These are phyloP conservation scores for Casuarina equisetifolia DNA, from an alignment of 306 rosid species.

Conservation along the genomic window DNA sequence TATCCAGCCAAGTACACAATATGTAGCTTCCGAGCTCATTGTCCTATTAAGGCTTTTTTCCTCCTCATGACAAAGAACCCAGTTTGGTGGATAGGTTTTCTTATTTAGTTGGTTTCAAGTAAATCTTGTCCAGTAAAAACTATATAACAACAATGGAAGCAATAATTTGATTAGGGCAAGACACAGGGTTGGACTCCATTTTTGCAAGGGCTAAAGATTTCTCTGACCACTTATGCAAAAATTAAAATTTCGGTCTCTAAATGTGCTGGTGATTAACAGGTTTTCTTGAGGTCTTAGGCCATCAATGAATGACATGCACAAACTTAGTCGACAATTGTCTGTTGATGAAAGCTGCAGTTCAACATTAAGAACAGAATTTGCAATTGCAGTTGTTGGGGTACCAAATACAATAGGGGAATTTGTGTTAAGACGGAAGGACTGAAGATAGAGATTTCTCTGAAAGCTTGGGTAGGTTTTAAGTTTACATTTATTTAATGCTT, in stretches of 20 bases:
- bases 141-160: background rate
- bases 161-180: background rate
- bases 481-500: background rate
- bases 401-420: background rate
- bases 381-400: background rate
- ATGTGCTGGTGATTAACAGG: background rate
- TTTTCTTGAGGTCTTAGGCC: background rate
- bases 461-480: constrained; percentile 6
- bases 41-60: no score
- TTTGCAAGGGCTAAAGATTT: background rate
- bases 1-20: background rate
- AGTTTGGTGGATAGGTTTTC: background rate
- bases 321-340: background rate
- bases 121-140: background rate
- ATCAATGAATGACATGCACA: background rate
- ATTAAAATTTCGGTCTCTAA: background rate
- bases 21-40: background rate
- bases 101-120: background rate
- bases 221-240: background rate
- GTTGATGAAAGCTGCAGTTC: background rate
- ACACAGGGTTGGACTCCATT: background rate
- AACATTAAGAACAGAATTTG: background rate
- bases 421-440: background rate
- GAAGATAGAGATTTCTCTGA: background rate
- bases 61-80: background rate